These are phyloP conservation scores for Podila epigama DNA, from an alignment of 192 early-diverging fungal species.

Conservation along the genomic window DNA sequence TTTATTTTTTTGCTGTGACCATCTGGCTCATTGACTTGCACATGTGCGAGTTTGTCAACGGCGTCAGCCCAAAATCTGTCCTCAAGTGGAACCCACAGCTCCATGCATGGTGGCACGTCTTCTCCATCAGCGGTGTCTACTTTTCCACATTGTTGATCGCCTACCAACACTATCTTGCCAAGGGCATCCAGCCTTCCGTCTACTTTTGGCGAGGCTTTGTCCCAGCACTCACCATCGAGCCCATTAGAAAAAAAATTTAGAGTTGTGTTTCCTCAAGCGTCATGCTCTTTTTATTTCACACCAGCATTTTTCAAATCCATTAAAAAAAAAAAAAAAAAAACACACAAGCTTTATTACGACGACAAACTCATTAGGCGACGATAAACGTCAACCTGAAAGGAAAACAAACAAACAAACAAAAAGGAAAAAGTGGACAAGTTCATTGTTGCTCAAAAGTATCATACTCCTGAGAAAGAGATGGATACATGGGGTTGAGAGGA, in stretches of 20 bases:
- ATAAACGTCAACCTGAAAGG: too few relatives aligned
- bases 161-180: constrained; percentile 43
- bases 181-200: constrained; percentile 16
- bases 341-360: too few relatives aligned
- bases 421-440: background rate
- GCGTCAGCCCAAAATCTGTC: constrained; percentile 33
- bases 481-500: constrained; percentile 35
- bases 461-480: constrained; percentile 35
- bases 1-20: constrained; percentile 28
- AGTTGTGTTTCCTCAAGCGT: too few relatives aligned
- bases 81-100: constrained; percentile 62
- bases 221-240: constrained; percentile 24
- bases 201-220: constrained; percentile 36
- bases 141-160: constrained; percentile 56
- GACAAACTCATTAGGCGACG: too few relatives aligned
- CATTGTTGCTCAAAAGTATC: constrained; percentile 10
- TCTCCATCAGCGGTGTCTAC: constrained; percentile 63
- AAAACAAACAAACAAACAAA: background rate
- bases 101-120: constrained; percentile 73
- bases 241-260: background rate
- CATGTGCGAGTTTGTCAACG: constrained; percentile 46
- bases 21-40: constrained; percentile 49
- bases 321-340: background rate
- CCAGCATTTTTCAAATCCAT: background rate
- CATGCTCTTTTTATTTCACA: too few relatives aligned